A percentile compares a stretch with the other conserved stretches of the same genome.
Conservation (phyloP, 805 yeast species). For the Pichia gijzeniarum region DNA sequence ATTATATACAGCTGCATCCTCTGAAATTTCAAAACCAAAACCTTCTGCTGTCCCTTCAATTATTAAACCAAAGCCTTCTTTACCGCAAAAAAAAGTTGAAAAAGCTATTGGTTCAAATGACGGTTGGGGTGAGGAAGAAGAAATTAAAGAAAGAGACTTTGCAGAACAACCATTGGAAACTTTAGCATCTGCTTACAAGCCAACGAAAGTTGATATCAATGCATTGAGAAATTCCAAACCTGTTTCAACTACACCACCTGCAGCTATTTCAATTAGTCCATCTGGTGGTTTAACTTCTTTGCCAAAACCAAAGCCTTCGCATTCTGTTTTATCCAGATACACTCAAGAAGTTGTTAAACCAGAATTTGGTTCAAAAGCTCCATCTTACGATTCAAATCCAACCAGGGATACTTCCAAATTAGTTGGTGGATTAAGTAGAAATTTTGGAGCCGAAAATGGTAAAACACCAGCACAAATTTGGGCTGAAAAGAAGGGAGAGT, state of each 20-base stretch:
- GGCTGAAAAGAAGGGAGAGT: slow-evolving; percentile 85
- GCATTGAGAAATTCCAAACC: slow-evolving; percentile 41
- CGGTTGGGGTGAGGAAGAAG: slow-evolving; percentile 69
- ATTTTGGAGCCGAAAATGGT: slow-evolving; percentile 64
- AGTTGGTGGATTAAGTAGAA: slow-evolving; percentile 53
- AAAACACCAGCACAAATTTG: slow-evolving; percentile 92
- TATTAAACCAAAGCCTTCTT: slow-evolving; percentile 9
- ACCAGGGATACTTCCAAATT: slow-evolving; percentile 37
- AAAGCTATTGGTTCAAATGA: slow-evolving; percentile 30
- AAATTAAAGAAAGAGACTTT: slow-evolving; percentile 49
- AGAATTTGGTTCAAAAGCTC: slow-evolving; percentile 32
- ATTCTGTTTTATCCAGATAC: slow-evolving; percentile 46
- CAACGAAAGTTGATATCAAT: slow-evolving; percentile 55
- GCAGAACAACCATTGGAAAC: slow-evolving; percentile 42
- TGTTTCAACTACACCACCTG: slow-evolving; percentile 29
- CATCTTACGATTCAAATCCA: slow-evolving; percentile 25
- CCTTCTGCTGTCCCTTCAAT: slow-evolving; percentile 15
- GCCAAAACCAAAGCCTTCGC: slow-evolving; percentile 54
- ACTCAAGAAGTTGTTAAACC: slow-evolving; percentile 31
- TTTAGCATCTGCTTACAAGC: slow-evolving; percentile 58
- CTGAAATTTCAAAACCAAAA: slow-evolving; percentile 14
- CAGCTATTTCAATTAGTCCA: slow-evolving; percentile 41
- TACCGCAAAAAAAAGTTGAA: slow-evolving; percentile 14
- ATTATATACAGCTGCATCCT: slow-evolving; percentile 13
- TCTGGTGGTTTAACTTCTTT: slow-evolving; percentile 45